Percentiles rank a stretch among this genome's conserved stretches.
Conservation (phyloP, 331 rosid genomes). For the Malus hybrid region DNA sequence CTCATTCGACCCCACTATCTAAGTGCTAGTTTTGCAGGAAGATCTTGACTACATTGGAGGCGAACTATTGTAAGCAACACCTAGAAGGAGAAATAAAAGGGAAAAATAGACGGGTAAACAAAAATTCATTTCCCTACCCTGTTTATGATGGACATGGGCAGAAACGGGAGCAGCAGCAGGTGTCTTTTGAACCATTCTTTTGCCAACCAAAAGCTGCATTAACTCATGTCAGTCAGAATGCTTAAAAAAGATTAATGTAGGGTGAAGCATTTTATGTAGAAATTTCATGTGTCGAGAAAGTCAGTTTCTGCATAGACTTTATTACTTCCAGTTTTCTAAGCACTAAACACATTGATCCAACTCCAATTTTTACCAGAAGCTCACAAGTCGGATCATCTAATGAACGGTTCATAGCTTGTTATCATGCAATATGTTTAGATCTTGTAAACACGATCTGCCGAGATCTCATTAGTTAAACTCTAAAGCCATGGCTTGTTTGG, state of each 20-base stretch:
- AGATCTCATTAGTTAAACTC: neutral
- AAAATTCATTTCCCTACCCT: neutral
- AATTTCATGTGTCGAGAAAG: neutral
- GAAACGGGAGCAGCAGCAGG: neutral
- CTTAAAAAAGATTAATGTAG: neutral
- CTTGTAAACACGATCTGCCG: neutral
- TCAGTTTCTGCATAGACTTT: neutral
- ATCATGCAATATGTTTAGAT: neutral
- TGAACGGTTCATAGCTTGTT: neutral
- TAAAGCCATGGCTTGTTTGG: neutral
- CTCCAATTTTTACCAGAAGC: neutral
- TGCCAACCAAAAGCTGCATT: slow-evolving; percentile 4
- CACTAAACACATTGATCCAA: neutral
- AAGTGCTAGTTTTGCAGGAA: neutral
- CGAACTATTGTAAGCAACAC: neutral
- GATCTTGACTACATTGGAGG: neutral
- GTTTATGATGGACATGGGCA: neutral
- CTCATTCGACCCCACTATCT: neutral
- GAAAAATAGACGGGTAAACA: neutral
- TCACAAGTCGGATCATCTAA: neutral
- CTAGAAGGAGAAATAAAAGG: neutral
- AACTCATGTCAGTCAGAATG: neutral
- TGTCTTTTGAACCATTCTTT: neutral
- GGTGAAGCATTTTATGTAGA: neutral
- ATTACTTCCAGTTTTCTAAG: neutral